Evolutionary conservation across 116 monocot genomes (phyloP), one percentile per base, ranked within the genome.

Genomic region (Papilionanthe hybrid): DNA sequence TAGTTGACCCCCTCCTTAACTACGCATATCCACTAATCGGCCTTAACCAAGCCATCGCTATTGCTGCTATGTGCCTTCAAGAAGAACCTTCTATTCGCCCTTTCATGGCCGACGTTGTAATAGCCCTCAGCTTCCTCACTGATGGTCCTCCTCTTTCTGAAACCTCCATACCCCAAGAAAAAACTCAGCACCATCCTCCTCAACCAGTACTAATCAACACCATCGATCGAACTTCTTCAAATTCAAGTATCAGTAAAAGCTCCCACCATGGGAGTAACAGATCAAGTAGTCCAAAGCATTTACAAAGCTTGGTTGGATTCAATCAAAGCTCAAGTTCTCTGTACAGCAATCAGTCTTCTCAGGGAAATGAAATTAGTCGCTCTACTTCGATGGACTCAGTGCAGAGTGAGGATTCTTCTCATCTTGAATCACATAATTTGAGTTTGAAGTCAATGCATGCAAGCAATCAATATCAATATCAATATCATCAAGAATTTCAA

Each of bases 31-130:
- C 82, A 66, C 10, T 20, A 48, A 82, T 75, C 37, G 58, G 47
- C 42, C 77, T 82, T 25, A 82, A 82, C 49, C 82, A 82, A 77
- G 77, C 67, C 20, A 67, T 82, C 30, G 82, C 58, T 8, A 23
- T 82, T 37, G 82, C 82, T 3, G 76, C 82, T 41, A 82, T 82
- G 82, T 82, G 82, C 75, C 82, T 82, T 7, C 82, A 82, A 67
- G 82, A 82, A 29, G 82, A 82, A 29, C 45, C 82, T 28, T 48
- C 66, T 0, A 77, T 82, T n/a, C 82, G 82, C 29, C 82, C 82
- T 32, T 48, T 82, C 60, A 77, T 82, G 77, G 66, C 47, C 5
- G 82, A 82, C 23, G 77, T 82, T 9, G 82, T 82, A 8, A 53
- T 69, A 7, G 75, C 82, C 13, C 77, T 82, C 20, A 37, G 77